Percentiles rank a stretch among this genome's conserved stretches.
phyloP scores from a whole-genome alignment of 768 basidiomycete genomes.

The Russula lepida region DNA sequence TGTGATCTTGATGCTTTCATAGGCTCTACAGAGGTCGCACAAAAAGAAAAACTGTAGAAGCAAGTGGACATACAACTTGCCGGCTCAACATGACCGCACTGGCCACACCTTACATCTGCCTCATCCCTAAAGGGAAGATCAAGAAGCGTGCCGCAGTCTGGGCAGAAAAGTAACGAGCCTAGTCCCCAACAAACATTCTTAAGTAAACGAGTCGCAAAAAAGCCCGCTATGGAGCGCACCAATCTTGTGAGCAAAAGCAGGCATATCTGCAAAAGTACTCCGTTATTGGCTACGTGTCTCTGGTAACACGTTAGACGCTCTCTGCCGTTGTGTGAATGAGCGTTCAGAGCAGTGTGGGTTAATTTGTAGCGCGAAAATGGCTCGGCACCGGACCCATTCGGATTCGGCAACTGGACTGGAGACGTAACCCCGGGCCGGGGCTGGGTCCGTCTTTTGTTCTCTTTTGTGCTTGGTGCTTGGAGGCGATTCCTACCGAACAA shows the following conservation, averaged over 20 bases:
- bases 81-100: slow-evolving; percentile 81
- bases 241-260: slow-evolving; percentile 38
- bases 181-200: background rate
- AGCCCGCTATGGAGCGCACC: slow-evolving; percentile 27
- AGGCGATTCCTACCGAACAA: slow-evolving; percentile 1
- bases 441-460: background rate
- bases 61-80: slow-evolving; percentile 65
- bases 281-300: background rate
- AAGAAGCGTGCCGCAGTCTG: slow-evolving; percentile 84
- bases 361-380: too few relatives aligned
- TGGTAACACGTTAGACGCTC: background rate
- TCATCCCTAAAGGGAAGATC: slow-evolving; percentile 72
- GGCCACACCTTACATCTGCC: slow-evolving; percentile 71
- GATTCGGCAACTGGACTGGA: background rate
- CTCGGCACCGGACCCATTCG: too few relatives aligned
- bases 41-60: background rate
- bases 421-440: background rate
- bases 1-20: slow-evolving; percentile 83
- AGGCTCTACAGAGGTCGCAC: slow-evolving; percentile 43
- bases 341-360: too few relatives aligned
- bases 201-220: background rate
- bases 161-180: slow-evolving; percentile 95
- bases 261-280: background rate
- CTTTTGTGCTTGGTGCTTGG: background rate
- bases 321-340: background rate